phyloP scores from a whole-genome alignment of 306 rosid genomes.

The Prunus salicina region DNA sequence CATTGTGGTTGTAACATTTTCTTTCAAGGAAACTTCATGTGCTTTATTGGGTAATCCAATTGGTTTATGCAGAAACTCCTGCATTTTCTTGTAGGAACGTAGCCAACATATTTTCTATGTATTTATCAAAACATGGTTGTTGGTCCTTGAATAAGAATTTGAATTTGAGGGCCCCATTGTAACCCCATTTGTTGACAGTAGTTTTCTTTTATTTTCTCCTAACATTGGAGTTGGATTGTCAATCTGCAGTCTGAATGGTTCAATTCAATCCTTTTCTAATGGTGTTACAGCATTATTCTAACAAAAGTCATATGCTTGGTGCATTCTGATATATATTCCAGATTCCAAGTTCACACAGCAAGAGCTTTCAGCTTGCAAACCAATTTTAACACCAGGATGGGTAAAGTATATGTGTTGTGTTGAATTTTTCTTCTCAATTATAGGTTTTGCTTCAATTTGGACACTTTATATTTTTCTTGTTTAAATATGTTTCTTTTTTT shows the following conservation, averaged over 20 bases:
- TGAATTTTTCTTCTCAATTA: background rate
- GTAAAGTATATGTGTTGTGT: conserved; percentile 34
- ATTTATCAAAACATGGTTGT: background rate
- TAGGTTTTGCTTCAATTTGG: background rate
- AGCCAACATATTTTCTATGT: background rate
- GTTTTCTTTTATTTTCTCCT: background rate
- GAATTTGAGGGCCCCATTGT: background rate
- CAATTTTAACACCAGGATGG: conserved; percentile 87
- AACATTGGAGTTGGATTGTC: background rate
- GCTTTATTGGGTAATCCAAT: background rate
- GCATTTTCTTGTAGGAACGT: background rate
- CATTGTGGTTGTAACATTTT: background rate
- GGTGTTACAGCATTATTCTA: background rate
- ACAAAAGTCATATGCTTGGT: background rate
- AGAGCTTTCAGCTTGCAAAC: conserved; percentile 95
- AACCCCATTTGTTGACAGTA: background rate
- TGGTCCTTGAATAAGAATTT: background rate
- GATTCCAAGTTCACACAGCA: conserved; percentile 87
- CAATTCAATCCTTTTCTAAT: background rate
- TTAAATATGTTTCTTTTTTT: background rate
- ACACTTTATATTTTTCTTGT: background rate
- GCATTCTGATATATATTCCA: conserved; percentile 30
- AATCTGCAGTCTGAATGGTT: background rate
- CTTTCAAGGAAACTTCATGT: background rate
- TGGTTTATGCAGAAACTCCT: background rate